Evolutionary conservation across 1,139 yeast species (phyloP).

Genomic region (Yarrowia galli): DNA sequence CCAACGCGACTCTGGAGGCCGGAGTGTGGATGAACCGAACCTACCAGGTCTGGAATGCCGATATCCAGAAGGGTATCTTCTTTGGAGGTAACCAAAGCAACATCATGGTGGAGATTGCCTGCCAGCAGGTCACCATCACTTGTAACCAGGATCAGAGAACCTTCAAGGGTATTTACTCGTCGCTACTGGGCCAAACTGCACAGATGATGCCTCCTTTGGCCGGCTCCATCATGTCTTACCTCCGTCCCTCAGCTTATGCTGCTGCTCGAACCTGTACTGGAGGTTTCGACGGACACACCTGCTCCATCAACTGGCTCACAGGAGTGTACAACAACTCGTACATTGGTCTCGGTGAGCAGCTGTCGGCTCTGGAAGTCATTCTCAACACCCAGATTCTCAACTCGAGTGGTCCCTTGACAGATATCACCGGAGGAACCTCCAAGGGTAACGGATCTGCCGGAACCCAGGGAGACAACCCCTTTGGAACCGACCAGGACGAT

Average conservation of each 20-base stretch:
- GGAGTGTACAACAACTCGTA: slow-evolving; percentile 61
- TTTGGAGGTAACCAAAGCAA: slow-evolving; percentile 55
- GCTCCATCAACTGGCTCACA: slow-evolving; percentile 82
- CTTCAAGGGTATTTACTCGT: slow-evolving; percentile 80
- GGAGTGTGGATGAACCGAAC: slow-evolving; percentile 69
- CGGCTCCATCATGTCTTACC: slow-evolving; percentile 58
- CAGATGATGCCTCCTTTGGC: slow-evolving; percentile 70
- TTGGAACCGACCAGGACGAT: slow-evolving; percentile 45
- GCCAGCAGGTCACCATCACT: slow-evolving; percentile 61
- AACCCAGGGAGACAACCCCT: slow-evolving; percentile 43
- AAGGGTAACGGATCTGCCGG: slow-evolving; percentile 52
- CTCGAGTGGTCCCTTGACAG: slow-evolving; percentile 55
- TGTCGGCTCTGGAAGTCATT: slow-evolving; percentile 75
- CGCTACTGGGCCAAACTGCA: slow-evolving; percentile 79
- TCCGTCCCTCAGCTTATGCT: slow-evolving; percentile 72
- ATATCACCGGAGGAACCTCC: slow-evolving; percentile 62
- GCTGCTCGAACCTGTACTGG: slow-evolving; percentile 88
- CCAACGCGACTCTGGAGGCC: slow-evolving; percentile 52
- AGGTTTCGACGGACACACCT: slow-evolving; percentile 89
- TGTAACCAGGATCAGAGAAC: slow-evolving; percentile 93
- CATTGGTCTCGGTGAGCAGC: slow-evolving; percentile 88
- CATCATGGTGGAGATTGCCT: slow-evolving; percentile 81
- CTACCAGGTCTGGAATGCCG: slow-evolving; percentile 52
- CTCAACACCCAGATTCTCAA: slow-evolving; percentile 66
- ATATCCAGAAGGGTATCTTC: slow-evolving; percentile 58